Conservation (phyloP, 768 basidiomycete species). For the Candolleomyces eurysporus region DNA sequence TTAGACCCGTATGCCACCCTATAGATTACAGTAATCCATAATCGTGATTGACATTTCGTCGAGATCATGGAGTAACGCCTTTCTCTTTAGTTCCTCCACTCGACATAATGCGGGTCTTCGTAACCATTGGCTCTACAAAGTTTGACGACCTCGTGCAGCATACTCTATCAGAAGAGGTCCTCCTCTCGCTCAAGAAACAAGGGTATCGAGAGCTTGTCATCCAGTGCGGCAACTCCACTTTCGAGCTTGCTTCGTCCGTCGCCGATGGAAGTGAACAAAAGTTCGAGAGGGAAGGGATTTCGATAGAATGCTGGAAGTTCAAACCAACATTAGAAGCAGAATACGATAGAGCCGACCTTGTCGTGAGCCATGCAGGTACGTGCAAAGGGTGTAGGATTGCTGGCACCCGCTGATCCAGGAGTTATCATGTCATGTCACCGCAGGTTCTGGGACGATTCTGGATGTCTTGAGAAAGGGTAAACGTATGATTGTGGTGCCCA, state of each 20-base stretch:
- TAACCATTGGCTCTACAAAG: slow-evolving; percentile 88
- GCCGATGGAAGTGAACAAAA: slow-evolving; percentile 24
- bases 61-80: background rate
- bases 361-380: slow-evolving; percentile 94
- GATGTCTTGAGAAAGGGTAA: slow-evolving; percentile 77
- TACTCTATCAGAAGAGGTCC: slow-evolving; percentile 55
- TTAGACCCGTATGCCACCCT: no score
- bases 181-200: slow-evolving; percentile 47
- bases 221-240: slow-evolving; percentile 74
- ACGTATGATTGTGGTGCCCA: slow-evolving; percentile 85
- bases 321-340: slow-evolving; percentile 68
- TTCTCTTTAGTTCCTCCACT: background rate
- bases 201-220: slow-evolving; percentile 65
- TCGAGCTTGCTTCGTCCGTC: slow-evolving; percentile 35
- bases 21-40: no score
- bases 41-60: background rate
- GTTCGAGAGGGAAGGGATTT: slow-evolving; percentile 39
- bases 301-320: slow-evolving; percentile 70
- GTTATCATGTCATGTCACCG: background rate
- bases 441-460: slow-evolving; percentile 93
- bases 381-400: background rate
- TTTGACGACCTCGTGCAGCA: slow-evolving; percentile 74
- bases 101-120: slow-evolving; percentile 52
- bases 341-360: slow-evolving; percentile 65
- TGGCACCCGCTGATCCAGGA: background rate